Conservation (phyloP, 805 yeast species). For the Candida schatavii region DNA sequence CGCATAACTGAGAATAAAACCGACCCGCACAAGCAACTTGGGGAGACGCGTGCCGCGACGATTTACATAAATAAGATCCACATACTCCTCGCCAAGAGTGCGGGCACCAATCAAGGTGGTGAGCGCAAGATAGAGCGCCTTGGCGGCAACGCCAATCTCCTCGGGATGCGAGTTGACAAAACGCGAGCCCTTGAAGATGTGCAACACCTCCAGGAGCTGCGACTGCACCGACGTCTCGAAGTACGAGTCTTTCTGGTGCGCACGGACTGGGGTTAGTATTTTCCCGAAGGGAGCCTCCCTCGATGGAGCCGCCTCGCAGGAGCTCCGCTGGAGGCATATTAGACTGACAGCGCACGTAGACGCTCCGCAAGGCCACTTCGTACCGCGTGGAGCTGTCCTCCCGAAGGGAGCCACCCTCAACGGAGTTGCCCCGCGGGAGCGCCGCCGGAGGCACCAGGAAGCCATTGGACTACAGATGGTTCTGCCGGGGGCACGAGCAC, state of each 20-base stretch:
- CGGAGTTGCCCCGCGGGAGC: no score
- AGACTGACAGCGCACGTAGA: no score
- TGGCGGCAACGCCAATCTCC: slow-evolving; percentile 57
- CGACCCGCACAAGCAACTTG: slow-evolving; percentile 41
- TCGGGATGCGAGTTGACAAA: slow-evolving; percentile 62
- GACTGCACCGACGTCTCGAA: slow-evolving; percentile 54
- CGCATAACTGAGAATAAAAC: slow-evolving; percentile 60
- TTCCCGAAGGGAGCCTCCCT: no score
- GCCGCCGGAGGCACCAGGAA: no score
- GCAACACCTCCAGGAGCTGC: slow-evolving; percentile 56
- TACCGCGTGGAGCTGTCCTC: no score
- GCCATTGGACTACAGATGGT: no score
- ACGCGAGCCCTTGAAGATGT: slow-evolving; percentile 57
- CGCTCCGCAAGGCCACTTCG: no score
- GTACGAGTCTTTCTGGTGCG: slow-evolving; percentile 86
- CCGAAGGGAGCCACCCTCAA: no score
- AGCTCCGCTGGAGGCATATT: no score
- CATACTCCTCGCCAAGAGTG: slow-evolving; percentile 93
- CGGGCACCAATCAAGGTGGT: slow-evolving; percentile 77
- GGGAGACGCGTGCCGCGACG: slow-evolving; percentile 53
- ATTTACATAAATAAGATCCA: slow-evolving; percentile 68
- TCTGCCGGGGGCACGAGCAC: no score
- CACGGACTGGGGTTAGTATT: slow-evolving; percentile 70
- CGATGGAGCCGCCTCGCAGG: no score
- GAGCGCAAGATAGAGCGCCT: slow-evolving; percentile 60